These are phyloP conservation scores for Chytridiales sp. DNA, from an alignment of 371 early-diverging fungal genomes.

Conservation along the genomic window DNA sequence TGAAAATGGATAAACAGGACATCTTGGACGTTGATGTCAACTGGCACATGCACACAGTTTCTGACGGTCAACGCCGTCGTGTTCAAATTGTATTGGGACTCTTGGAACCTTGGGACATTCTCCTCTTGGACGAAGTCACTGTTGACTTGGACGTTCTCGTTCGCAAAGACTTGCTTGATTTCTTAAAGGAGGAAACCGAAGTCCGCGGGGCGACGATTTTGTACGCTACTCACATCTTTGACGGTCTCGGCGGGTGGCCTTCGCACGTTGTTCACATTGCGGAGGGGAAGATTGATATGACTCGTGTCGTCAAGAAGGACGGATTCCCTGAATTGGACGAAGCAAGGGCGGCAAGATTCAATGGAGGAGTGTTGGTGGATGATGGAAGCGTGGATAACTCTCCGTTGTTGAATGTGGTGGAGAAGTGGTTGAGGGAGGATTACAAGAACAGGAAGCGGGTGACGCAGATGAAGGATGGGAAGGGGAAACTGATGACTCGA, in stretches of 20 bases:
- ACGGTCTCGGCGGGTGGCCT: constrained; percentile 66
- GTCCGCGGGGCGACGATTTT: constrained; percentile 66
- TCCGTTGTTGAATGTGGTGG: constrained; percentile 63
- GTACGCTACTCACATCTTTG: constrained; percentile 64
- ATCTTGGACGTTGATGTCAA: constrained; percentile 68
- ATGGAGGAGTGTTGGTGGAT: constrained; percentile 2
- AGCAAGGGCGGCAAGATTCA: constrained; percentile 8
- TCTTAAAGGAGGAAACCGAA: constrained; percentile 64
- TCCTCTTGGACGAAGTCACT: constrained; percentile 80
- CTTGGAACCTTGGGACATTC: constrained; percentile 67
- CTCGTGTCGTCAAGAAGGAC: constrained; percentile 34
- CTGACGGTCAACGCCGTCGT: constrained; percentile 62
- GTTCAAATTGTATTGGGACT: constrained; percentile 79
- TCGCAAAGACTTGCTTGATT: constrained; percentile 64
- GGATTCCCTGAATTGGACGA: constrained; percentile 57
- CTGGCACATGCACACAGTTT: constrained; percentile 74
- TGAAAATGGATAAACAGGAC: constrained; percentile 25
- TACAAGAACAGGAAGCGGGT: constrained; percentile 41
- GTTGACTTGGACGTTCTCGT: constrained; percentile 81
- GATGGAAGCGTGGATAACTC: constrained; percentile 54
- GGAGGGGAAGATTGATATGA: constrained; percentile 53
- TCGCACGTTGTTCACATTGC: constrained; percentile 73
- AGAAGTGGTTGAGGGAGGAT: constrained; percentile 60
- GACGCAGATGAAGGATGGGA: constrained; percentile 26
- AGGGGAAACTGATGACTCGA: constrained; percentile 50